Conservation (phyloP, 1,284 basidiomycete genomes). For the Fomes fomentarius region DNA sequence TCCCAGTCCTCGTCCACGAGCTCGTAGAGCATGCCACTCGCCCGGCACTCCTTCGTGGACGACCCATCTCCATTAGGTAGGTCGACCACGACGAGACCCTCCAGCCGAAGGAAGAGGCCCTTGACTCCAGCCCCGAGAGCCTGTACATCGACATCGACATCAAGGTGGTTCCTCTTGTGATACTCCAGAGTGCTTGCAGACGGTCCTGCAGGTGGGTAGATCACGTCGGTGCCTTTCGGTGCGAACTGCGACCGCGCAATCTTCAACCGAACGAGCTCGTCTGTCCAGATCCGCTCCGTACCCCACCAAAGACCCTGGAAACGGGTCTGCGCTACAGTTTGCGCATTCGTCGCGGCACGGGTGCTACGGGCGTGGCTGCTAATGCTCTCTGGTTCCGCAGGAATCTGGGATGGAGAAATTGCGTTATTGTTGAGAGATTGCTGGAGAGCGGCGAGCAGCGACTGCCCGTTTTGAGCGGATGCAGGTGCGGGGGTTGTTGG, state of each 20-base stretch:
- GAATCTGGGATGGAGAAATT: not conserved
- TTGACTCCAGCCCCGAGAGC: constrained; percentile 59
- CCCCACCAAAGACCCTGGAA: constrained; percentile 91
- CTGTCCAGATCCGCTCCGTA: constrained; percentile 85
- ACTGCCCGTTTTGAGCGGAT: constrained; percentile 3
- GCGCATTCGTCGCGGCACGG: constrained; percentile 8
- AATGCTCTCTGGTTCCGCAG: constrained; percentile 10
- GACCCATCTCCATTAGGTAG: constrained; percentile 42
- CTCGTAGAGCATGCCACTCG: constrained; percentile 72
- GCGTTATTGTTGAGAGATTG: constrained; percentile 28
- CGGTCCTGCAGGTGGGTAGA: constrained; percentile 62
- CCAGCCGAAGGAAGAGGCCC: constrained; percentile 69
- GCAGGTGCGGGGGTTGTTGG: constrained; percentile 24
- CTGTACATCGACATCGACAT: constrained; percentile 27
- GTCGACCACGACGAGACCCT: constrained; percentile 63
- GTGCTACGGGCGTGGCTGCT: constrained; percentile 14
- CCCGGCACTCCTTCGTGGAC: constrained; percentile 59
- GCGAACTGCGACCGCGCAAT: constrained; percentile 65
- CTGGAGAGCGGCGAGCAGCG: constrained; percentile 26
- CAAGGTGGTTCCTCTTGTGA: constrained; percentile 27
- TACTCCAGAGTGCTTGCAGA: constrained; percentile 44
- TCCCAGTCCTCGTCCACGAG: constrained; percentile 73
- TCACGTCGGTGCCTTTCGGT: constrained; percentile 58
- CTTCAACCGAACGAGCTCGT: constrained; percentile 83
- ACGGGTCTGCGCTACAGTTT: constrained; percentile 50